These are phyloP conservation scores for Cardamine resedifolia DNA, from an alignment of 345 rosid genomes.

Conservation along the genomic window DNA sequence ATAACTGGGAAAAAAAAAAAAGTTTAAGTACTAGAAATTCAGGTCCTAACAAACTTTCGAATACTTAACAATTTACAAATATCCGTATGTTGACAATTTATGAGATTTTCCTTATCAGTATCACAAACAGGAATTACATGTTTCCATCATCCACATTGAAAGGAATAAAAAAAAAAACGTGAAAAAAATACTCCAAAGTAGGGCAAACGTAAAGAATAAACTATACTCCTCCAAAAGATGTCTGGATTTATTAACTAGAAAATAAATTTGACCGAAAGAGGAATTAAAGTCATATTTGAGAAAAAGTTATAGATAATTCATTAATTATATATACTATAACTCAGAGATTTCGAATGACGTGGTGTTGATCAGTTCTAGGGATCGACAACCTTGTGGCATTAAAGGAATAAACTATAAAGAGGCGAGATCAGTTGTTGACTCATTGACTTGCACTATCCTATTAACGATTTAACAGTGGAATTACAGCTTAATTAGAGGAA, in stretches of 20 bases:
- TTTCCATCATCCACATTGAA: background rate
- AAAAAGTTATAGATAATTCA: slow-evolving; percentile 14
- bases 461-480: slow-evolving; percentile 1
- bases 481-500: background rate
- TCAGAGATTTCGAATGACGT: slow-evolving; percentile 34
- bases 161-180: background rate
- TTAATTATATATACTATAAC: slow-evolving; percentile 16
- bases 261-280: slow-evolving; percentile 21
- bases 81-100: background rate
- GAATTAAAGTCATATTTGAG: background rate
- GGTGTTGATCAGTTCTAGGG: slow-evolving; percentile 35
- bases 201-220: slow-evolving; percentile 3
- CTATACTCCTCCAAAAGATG: slow-evolving; percentile 4
- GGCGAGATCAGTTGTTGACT: background rate
- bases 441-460: background rate
- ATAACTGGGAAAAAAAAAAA: too few species aligned
- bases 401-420: slow-evolving; percentile 16
- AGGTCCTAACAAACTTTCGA: background rate
- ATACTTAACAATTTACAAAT: background rate
- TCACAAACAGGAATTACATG: background rate
- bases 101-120: background rate
- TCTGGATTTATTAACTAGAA: background rate
- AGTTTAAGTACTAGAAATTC: background rate
- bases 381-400: slow-evolving; percentile 16
- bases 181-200: background rate